Percentiles rank a stretch among this genome's conserved stretches.
Evolutionary conservation across 139 green algal species (phyloP).

Genomic region (Mychonastes homosphaera): DNA sequence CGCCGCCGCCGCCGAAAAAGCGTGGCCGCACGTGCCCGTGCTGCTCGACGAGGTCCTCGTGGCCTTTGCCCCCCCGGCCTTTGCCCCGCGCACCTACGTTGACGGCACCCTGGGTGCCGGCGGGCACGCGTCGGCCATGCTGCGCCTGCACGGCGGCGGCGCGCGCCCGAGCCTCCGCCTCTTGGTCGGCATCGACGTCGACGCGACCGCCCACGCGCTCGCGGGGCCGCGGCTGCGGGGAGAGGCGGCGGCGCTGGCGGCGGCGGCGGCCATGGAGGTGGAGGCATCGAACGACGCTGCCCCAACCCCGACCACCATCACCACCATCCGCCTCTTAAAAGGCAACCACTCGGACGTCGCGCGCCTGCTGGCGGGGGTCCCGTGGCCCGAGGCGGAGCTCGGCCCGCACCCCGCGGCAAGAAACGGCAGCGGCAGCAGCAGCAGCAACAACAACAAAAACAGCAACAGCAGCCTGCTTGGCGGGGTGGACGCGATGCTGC

Average conservation of each 20-base stretch:
- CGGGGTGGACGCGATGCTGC: constrained; percentile 70
- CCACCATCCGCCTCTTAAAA: constrained; percentile 26
- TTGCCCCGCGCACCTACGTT: constrained; percentile 42
- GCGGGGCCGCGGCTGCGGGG: constrained; percentile 38
- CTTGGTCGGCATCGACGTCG: constrained; percentile 76
- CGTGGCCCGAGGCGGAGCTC: too few relatives aligned
- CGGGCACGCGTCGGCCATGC: constrained; percentile 61
- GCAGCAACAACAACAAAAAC: constrained; percentile 1
- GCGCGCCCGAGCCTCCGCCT: background rate
- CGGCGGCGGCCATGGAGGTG: too few relatives aligned
- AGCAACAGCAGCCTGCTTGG: background rate
- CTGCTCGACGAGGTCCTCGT: constrained; percentile 53
- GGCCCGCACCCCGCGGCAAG: too few relatives aligned
- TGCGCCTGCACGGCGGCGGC: constrained; percentile 48
- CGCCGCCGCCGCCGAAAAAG: background rate
- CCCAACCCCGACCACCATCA: background rate
- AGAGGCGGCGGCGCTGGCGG: background rate
- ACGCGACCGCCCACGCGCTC: constrained; percentile 61
- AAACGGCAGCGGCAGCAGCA: background rate
- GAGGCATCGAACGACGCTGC: constrained; percentile 1
- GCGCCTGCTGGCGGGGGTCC: background rate
- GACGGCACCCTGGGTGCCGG: constrained; percentile 84
- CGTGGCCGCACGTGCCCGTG: constrained; percentile 28
- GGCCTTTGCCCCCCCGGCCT: constrained; percentile 23
- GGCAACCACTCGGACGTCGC: constrained; percentile 45